Percentiles rank a stretch among this genome's conserved stretches.
These are phyloP conservation scores for Metschnikowia similis DNA, from an alignment of 805 yeast species.

Conservation along the genomic window DNA sequence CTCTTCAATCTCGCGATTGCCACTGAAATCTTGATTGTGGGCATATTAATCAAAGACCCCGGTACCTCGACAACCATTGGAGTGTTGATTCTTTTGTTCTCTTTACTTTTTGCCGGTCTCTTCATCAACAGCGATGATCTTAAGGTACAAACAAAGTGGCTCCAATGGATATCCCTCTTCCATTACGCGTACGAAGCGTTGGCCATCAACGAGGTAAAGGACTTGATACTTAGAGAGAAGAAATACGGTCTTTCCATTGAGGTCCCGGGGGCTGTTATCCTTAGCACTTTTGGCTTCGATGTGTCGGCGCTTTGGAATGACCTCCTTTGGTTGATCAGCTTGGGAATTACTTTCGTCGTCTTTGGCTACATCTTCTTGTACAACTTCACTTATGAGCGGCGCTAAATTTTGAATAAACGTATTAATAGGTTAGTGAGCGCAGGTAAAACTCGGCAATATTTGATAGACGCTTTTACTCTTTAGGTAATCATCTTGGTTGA, in stretches of 20 bases:
- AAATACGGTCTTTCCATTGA: slow-evolving; percentile 92
- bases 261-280: slow-evolving; percentile 96
- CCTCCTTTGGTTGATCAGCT: slow-evolving; percentile 51
- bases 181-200: slow-evolving; percentile 95
- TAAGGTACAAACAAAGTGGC: slow-evolving; percentile 55
- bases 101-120: slow-evolving; percentile 87
- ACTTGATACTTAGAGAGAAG: slow-evolving; percentile 75
- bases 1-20: slow-evolving; percentile 86
- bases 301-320: slow-evolving; percentile 73
- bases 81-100: slow-evolving; percentile 76
- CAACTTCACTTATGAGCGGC: slow-evolving; percentile 67
- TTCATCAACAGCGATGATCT: slow-evolving; percentile 76
- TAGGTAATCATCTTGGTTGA: too few species aligned
- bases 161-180: slow-evolving; percentile 83
- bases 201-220: slow-evolving; percentile 87
- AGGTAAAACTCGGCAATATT: background rate
- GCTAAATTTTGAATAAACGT: slow-evolving; percentile 35
- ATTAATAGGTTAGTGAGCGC: background rate
- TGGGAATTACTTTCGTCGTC: slow-evolving; percentile 55
- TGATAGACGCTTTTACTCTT: too few species aligned
- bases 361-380: slow-evolving; percentile 76
- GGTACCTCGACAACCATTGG: slow-evolving; percentile 91
- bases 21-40: slow-evolving; percentile 78
- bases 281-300: slow-evolving; percentile 91
- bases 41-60: slow-evolving; percentile 81